Conservation (phyloP, 179 eudicot genomes). For the Amaranthus tricolor region DNA sequence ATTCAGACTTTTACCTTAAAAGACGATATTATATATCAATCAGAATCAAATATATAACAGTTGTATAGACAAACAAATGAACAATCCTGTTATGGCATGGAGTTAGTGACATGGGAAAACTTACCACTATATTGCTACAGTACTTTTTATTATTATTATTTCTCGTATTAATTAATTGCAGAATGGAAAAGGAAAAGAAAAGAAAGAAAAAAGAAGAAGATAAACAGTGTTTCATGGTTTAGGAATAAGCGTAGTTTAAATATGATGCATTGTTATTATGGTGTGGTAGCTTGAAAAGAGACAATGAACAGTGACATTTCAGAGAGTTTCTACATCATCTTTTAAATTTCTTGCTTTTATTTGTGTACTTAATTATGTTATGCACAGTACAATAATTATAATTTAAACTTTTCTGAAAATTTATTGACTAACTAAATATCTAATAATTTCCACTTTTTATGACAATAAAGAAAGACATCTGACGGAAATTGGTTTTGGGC, state of each 20-base stretch:
- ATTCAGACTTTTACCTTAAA: too few species aligned
- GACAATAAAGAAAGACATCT: too few species aligned
- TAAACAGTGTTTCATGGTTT: background rate
- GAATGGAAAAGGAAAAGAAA: background rate
- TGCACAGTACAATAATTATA: too few species aligned
- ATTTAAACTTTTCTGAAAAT: background rate
- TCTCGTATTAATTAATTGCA: too few species aligned
- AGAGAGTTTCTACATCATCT: background rate
- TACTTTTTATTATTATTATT: background rate
- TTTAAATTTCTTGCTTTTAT: background rate
- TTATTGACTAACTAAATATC: background rate
- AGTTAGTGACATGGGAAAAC: background rate
- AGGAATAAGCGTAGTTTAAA: background rate
- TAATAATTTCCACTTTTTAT: background rate
- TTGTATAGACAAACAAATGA: background rate
- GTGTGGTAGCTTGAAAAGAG: background rate
- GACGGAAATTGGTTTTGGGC: too few species aligned
- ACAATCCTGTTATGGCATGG: background rate
- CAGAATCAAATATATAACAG: background rate
- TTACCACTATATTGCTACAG: background rate
- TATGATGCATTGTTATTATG: constrained; percentile 5
- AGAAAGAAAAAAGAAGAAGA: background rate
- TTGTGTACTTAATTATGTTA: background rate
- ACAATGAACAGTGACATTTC: constrained; percentile 11
- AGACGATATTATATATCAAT: background rate